Base-by-base conservation (phyloP, 2,329 filamentous ascomycete genomes). In the Diaporthe ilicicola region DNA sequence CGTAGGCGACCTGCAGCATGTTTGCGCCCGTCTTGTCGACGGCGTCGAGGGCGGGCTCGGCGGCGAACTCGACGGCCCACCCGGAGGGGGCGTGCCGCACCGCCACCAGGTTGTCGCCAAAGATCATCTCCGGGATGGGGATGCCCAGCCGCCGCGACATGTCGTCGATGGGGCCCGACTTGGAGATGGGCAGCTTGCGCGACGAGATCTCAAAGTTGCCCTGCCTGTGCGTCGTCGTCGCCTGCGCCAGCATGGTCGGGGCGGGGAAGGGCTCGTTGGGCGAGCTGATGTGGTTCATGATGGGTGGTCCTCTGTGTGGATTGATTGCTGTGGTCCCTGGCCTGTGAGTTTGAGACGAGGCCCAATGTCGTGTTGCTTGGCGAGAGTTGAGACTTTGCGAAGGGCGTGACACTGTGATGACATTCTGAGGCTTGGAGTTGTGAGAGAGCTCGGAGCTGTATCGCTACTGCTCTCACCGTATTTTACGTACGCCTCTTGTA, bases 51-150 rank as follows among this genome's bases (percentile, higher is more conserved):
- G 95, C 96, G 79, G 95, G 94, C 76, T 91, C 93, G 27, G 96
- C 93, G 79, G 92, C 92, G 85, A 98, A 99, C 67, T 87, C 84
- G 73, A 98, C 85, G 54, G 85, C 85, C 94, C 94, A 99, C 54
- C 90, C 89, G n/a, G 88, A 90, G 24, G 88, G 86, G n/a, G 84
- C 73, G 83, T 98, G 94, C 67, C 90, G 86, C 72, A 99, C 87
- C 8, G 89, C 84, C 50, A 97, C 91, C 70, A 92, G 85, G 81
- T 99, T 99, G 85, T 99, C 95, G 73, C 96, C 96, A 79, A 99
- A 99, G 75, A 99, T 99, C 96, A 99, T 99, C 84, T 99, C 96
- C 10, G 96, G 96, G 50, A 95, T 90, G 22, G 95, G 91, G 78
- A 99, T 98, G 37, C 91, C 91, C 67, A 99, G 87, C 73, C 89